Conservation (phyloP, 2,329 filamentous ascomycete species). For the Fusarium austroafricanum region DNA sequence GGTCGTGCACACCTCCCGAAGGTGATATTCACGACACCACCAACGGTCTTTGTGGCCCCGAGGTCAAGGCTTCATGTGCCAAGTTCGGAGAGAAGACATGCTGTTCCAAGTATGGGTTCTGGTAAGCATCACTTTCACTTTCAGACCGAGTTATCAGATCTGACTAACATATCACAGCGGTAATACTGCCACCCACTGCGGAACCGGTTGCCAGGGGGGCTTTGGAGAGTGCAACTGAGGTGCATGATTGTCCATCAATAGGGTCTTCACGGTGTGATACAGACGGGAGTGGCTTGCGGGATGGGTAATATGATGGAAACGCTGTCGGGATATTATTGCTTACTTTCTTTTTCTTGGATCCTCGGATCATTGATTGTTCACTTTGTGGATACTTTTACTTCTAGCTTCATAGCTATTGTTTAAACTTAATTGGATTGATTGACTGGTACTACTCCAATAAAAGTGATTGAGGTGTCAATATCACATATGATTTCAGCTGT, state of each 20-base stretch:
- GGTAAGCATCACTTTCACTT: constrained; percentile 42
- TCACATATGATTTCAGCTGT: neutral
- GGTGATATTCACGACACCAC: constrained; percentile 47
- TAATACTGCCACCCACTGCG: constrained; percentile 46
- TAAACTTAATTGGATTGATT: neutral
- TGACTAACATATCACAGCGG: constrained; percentile 43
- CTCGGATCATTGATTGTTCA: neutral
- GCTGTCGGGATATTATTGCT: constrained; percentile 8
- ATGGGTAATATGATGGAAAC: constrained; percentile 4
- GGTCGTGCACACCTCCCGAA: constrained; percentile 47
- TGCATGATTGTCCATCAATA: constrained; percentile 1
- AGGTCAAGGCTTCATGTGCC: constrained; percentile 49
- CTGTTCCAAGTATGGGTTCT: constrained; percentile 53
- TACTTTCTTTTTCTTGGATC: constrained; percentile 20
- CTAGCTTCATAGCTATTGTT: neutral
- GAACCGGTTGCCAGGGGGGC: constrained; percentile 49
- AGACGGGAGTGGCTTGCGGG: constrained; percentile 19
- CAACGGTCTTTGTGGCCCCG: constrained; percentile 52
- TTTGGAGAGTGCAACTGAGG: constrained; percentile 51
- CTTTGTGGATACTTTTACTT: neutral
- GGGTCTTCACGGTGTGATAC: neutral
- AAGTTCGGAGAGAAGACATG: constrained; percentile 51
- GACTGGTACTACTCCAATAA: too few relatives aligned
- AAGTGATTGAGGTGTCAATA: neutral
- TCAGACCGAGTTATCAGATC: neutral